phyloP scores from a whole-genome alignment of 495 filamentous ascomycete species.

The Rostrohypoxylon terebratum region DNA sequence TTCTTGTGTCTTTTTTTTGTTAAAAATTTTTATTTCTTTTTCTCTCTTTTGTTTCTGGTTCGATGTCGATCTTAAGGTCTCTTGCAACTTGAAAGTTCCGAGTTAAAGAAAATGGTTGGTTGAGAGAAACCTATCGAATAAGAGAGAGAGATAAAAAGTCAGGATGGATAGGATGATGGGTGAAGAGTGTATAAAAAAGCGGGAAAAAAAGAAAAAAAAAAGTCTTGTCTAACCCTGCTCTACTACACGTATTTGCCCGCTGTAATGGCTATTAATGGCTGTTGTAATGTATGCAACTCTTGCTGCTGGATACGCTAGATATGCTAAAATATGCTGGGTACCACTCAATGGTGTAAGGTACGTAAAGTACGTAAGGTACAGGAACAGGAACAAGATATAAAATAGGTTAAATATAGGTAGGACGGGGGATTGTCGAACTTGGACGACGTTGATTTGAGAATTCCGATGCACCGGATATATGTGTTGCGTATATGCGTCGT shows the following conservation, averaged over 20 bases:
- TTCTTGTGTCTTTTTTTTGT: too few relatives aligned
- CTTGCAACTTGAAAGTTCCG: constrained; percentile 4
- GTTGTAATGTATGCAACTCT: constrained; percentile 17
- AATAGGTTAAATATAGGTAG: constrained; percentile 24
- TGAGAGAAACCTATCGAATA: not conserved
- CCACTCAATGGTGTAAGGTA: constrained; percentile 40
- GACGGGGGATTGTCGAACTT: constrained; percentile 30
- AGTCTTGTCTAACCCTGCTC: constrained; percentile 39
- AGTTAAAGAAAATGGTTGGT: constrained; percentile 7
- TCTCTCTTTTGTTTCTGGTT: not conserved
- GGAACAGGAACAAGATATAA: constrained; percentile 32
- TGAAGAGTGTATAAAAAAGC: not conserved
- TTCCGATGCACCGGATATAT: constrained; percentile 34
- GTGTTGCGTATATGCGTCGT: constrained; percentile 30
- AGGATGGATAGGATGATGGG: not conserved
- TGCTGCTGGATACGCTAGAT: constrained; percentile 14
- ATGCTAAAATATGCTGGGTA: constrained; percentile 14
- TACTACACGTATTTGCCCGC: constrained; percentile 31
- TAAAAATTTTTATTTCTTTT: not conserved
- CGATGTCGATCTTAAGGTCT: not conserved
- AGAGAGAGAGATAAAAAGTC: not conserved
- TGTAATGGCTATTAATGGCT: not conserved
- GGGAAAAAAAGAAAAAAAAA: constrained; percentile 17
- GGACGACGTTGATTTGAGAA: constrained; percentile 44
- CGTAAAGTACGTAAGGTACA: constrained; percentile 46